Conservation (phyloP, 2,329 filamentous ascomycete species). For the Colletotrichum eremochloae region DNA sequence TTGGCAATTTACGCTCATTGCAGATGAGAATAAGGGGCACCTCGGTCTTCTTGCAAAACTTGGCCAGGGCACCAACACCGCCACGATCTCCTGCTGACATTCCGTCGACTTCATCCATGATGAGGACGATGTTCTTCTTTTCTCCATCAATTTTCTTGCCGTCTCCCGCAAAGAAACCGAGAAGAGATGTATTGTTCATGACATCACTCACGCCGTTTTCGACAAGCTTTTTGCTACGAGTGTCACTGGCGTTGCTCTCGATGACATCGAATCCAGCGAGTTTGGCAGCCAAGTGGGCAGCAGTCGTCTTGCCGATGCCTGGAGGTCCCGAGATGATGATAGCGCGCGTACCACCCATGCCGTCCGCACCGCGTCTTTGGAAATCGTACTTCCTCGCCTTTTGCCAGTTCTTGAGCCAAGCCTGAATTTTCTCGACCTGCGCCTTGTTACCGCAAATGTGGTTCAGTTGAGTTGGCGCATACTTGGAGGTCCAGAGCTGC, state of each 20-base stretch:
- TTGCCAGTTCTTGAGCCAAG: conserved; percentile 87
- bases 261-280: conserved; percentile 93
- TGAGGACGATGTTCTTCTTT: conserved; percentile 94
- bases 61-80: conserved; percentile 92
- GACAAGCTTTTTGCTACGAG: conserved; percentile 94
- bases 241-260: conserved; percentile 96
- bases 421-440: conserved; percentile 89
- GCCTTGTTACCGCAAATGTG: conserved; percentile 97
- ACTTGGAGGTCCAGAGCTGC: conserved; percentile 93
- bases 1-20: conserved; percentile 91
- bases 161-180: conserved; percentile 90
- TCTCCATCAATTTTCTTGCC: conserved; percentile 82
- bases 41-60: conserved; percentile 94
- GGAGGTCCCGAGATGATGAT: conserved; percentile 96
- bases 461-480: conserved; percentile 85
- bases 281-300: conserved; percentile 93
- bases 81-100: conserved; percentile 98
- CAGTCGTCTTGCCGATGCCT: conserved; percentile 97
- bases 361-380: conserved; percentile 85
- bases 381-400: conserved; percentile 85
- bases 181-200: conserved; percentile 91
- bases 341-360: conserved; percentile 85
- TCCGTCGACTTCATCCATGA: conserved; percentile 99
- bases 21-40: conserved; percentile 97
- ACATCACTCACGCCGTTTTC: conserved; percentile 90